phyloP scores from a whole-genome alignment of 768 basidiomycete genomes.

The Termitomyces sp. region DNA sequence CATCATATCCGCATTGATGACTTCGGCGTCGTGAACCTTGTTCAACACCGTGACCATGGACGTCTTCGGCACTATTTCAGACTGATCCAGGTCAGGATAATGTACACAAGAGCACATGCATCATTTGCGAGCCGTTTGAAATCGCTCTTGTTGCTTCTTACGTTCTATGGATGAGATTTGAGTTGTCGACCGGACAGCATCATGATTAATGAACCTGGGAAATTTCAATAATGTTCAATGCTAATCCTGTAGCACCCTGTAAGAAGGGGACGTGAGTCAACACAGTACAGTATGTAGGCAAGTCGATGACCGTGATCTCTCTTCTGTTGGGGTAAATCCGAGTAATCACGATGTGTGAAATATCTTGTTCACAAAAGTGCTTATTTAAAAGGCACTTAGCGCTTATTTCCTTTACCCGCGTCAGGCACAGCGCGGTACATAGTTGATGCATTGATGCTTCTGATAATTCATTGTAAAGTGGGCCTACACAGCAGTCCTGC shows the following conservation, averaged over 20 bases:
- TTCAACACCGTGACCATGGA: background rate
- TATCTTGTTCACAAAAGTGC: background rate
- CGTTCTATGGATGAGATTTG: background rate
- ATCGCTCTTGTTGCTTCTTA: conserved; percentile 10
- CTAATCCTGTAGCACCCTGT: conserved; percentile 4
- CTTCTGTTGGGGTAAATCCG: too few species aligned
- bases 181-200: background rate
- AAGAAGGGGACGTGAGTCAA: conserved; percentile 4
- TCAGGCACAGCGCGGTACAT: background rate
- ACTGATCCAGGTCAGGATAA: background rate
- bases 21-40: background rate
- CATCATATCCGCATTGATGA: background rate
- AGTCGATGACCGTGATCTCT: too few species aligned
- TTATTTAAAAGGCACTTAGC: too few species aligned
- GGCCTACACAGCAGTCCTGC: too few species aligned
- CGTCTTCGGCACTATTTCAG: too few species aligned
- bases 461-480: too few species aligned
- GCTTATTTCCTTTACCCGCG: too few species aligned
- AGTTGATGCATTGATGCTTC: too few species aligned
- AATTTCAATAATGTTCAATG: conserved; percentile 6
- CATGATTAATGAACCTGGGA: background rate
- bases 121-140: conserved; percentile 12
- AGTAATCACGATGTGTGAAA: too few species aligned
- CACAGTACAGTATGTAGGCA: too few species aligned
- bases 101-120: conserved; percentile 15